Evolutionary conservation across 306 rosid genomes (phyloP).

Genomic region (Boehmeria nivea): DNA sequence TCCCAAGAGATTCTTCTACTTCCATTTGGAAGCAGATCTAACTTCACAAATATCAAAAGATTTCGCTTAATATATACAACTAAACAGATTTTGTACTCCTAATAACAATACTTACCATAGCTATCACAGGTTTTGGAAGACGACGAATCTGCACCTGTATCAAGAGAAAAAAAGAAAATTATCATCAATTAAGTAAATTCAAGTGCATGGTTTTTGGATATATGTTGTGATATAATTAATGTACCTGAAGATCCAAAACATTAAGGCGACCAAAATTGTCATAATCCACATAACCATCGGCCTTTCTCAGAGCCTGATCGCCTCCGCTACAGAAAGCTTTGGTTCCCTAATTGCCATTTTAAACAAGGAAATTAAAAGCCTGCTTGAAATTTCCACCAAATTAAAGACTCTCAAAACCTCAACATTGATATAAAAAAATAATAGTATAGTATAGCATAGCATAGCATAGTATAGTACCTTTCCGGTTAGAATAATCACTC

Average conservation of each 20-base stretch:
- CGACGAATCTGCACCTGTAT: slow-evolving; percentile 79
- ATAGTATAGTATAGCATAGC: background rate
- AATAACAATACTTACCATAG: slow-evolving; percentile 50
- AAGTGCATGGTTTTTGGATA: background rate
- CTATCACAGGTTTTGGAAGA: slow-evolving; percentile 89
- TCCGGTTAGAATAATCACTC: slow-evolving; percentile 76
- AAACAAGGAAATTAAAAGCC: background rate
- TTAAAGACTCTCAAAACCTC: background rate
- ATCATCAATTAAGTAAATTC: background rate
- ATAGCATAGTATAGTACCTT: slow-evolving; percentile 33
- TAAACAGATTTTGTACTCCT: no score
- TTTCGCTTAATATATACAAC: no score
- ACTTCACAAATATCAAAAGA: no score
- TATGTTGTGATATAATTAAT: background rate
- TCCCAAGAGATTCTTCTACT: no score
- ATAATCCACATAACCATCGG: slow-evolving; percentile 70
- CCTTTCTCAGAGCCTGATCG: slow-evolving; percentile 74
- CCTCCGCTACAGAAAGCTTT: slow-evolving; percentile 88
- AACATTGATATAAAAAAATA: no score
- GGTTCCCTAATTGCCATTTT: slow-evolving; percentile 49
- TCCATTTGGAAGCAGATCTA: no score
- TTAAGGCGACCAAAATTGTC: slow-evolving; percentile 68
- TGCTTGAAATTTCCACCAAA: background rate
- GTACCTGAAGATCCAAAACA: slow-evolving; percentile 86
- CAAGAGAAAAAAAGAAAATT: background rate